Base-by-base conservation (phyloP, 176 grass and related monocot species). In the Oryza meyeriana region DNA sequence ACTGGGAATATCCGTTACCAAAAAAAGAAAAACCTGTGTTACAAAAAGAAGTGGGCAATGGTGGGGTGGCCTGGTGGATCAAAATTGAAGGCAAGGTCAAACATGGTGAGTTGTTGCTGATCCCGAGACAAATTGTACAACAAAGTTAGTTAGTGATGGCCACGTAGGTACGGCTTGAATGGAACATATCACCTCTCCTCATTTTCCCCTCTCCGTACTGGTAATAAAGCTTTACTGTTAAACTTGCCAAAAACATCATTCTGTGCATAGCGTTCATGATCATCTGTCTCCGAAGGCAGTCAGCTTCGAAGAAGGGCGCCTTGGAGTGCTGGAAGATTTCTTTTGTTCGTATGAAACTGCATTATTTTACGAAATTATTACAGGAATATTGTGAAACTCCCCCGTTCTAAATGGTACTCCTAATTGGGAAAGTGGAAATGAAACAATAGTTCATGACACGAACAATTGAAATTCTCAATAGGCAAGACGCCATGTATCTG, bases 91-190 rank as follows among this genome's bases (percentile, higher is more conserved):
- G 50, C 48, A 35, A 63, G 6, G 48, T 76, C 87, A 85, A 76
- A 81, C 82, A 71, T n/a, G 38, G 32, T 63, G 77, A 81, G 71
- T 71, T 57, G 65, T 71, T 57, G 65, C 57, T 42, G 78, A 85
- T 77, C 77, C 78, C 33, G 48, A 89, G 42, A 71, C 57, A 67
- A 81, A 81, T 89, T 17, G 72, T 57, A 29, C 64, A 17, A 16
- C 64, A 66, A 71, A 85, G 50, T 78, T 89, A 28, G 87, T 89
- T 81, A 85, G 81, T 61, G 81, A 84, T 59, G 68, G 40, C 68
- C 75, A 84, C 29, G 77, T 52, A 81, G 77, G 82, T 76, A 65
- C 27, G 44, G 42, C 33, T 38, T 38, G 87, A 77, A 65, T 66
- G 57, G 35, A 81, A 81, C 87, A 55, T 62, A 59, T 75, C 65